phyloP scores from a whole-genome alignment of 345 rosid species.

The Arabis hirsuta region DNA sequence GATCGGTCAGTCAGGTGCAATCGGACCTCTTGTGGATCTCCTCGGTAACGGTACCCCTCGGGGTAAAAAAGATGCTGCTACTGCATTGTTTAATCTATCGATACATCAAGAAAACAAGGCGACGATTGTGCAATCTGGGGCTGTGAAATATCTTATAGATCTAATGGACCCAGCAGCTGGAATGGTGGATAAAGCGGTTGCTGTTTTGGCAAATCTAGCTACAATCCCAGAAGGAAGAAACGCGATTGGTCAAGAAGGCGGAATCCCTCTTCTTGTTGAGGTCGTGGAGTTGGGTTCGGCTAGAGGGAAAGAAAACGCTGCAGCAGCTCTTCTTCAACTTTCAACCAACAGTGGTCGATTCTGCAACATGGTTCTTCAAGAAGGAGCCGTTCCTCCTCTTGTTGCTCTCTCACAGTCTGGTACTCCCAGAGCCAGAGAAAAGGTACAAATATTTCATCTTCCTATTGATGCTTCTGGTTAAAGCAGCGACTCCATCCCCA shows the following conservation, averaged over 20 bases:
- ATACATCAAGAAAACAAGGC: conserved; percentile 92
- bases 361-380: conserved; percentile 87
- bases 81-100: conserved; percentile 95
- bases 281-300: conserved; percentile 97
- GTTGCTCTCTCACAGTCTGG: conserved; percentile 94
- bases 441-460: conserved; percentile 51
- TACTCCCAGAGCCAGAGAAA: conserved; percentile 95
- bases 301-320: conserved; percentile 98
- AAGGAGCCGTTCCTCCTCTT: conserved; percentile 95
- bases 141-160: conserved; percentile 84
- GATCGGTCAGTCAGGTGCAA: conserved; percentile 94
- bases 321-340: conserved; percentile 97
- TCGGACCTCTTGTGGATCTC: conserved; percentile 85
- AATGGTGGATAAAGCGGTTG: conserved; percentile 99
- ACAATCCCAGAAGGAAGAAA: conserved; percentile 78
- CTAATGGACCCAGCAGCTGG: conserved; percentile 99
- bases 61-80: conserved; percentile 95
- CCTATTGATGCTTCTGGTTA: background rate
- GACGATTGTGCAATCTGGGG: conserved; percentile 87
- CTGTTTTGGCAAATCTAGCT: conserved; percentile 93
- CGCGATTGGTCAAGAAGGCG: conserved; percentile 79
- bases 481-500: background rate
- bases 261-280: conserved; percentile 87
- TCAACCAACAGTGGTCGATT: conserved; percentile 72
- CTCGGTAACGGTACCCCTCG: conserved; percentile 88